Conservation (phyloP, 768 basidiomycete species). For the Kwoniella europaea region DNA sequence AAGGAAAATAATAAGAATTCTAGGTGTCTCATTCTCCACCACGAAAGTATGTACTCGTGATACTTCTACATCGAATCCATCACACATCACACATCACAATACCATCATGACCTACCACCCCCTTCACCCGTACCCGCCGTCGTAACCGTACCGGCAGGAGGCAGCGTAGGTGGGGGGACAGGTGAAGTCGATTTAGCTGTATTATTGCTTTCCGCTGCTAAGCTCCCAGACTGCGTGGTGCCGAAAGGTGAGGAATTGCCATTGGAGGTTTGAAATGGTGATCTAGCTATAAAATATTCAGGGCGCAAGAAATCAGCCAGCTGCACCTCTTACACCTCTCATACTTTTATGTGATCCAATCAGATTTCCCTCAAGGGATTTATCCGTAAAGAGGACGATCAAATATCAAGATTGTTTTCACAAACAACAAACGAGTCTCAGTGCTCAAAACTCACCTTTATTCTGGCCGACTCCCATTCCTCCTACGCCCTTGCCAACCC, state of each 20-base stretch:
- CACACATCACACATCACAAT: neutral
- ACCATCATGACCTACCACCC: neutral
- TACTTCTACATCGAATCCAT: neutral
- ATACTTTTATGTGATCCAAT: neutral
- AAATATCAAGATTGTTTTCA: neutral
- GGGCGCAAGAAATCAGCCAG: no score
- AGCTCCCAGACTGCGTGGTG: neutral
- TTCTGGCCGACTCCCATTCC: neutral
- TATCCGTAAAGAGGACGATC: neutral
- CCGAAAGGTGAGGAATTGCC: neutral
- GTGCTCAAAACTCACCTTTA: slow-evolving; percentile 4
- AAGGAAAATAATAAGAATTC: no score
- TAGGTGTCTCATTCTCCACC: no score
- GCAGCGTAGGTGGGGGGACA: neutral
- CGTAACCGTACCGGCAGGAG: slow-evolving; percentile 8
- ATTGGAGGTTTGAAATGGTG: slow-evolving; percentile 6
- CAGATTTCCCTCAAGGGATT: neutral
- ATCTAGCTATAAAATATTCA: slow-evolving; percentile 4
- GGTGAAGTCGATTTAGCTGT: slow-evolving; percentile 3
- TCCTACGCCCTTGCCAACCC: slow-evolving; percentile 12
- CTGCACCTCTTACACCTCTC: no score
- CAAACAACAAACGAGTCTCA: neutral
- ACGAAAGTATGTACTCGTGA: no score
- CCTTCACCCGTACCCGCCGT: slow-evolving; percentile 14
- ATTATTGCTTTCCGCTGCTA: neutral